Evolutionary conservation across 2,329 filamentous ascomycete species (phyloP), one percentile per base, ranked within the genome.

Genomic region (Ilyonectria robusta): DNA sequence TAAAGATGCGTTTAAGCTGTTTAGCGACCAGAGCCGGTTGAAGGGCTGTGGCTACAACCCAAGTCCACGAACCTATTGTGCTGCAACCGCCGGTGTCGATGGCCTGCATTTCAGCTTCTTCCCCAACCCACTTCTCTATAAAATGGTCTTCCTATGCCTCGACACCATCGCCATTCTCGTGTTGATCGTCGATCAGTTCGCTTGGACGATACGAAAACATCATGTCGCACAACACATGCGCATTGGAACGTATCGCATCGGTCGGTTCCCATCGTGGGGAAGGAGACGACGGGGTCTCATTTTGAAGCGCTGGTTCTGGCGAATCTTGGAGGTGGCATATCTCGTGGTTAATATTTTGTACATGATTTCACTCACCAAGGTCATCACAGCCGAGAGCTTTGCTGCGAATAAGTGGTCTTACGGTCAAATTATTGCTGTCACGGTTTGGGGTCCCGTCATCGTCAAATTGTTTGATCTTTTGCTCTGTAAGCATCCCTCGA

Each of bases 381-480:
- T 82, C 60, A 80, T 82, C 47, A 80, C 70, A 50, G 68, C 70
- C 7, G 78, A 81, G 58, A 81, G 78, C 50, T 82, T 82, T 55
- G 75, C 76, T 23, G 75, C 77, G 1, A 80, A 77, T 26, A 72
- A 74, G 21, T 82, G 80, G 80, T 77, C 75, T 0, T 81, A 81
- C 23, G 80, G 80, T 6, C 80, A 82, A 61, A 82, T 81, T 59
- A 81, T 82, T 47, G 80, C 80, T 44, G 78, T 81, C 37, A 81
- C 80, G 0, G 79, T 81, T 6, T 82, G 80, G 80, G 80, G 80
- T 0, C 80, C 80, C 9, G 79, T 82, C 65, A 81, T 82, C 60
- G 79, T 82, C 47, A 81, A 82, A 59, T 60, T 81, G n/a, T 78
- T 82, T 64, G 78, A 81, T 42, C 73, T 82, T 3, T 72, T 80